A percentile compares a stretch with the other conserved stretches of the same genome.
Conservation (phyloP, 345 rosid genomes). For the Euclidium syriacum region DNA sequence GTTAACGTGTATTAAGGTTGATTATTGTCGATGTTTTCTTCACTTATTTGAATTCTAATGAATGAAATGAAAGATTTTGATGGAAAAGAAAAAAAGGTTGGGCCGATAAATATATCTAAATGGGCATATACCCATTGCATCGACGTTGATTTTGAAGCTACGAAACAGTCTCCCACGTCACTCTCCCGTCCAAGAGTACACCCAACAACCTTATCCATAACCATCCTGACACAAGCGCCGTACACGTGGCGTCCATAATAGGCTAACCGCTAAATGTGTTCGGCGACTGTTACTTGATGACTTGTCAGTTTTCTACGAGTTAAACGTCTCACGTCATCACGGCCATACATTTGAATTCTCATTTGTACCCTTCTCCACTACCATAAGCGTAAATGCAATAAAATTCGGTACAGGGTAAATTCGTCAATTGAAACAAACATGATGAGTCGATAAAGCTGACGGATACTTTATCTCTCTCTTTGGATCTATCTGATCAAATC, state of each 20-base stretch:
- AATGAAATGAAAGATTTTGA: too few relatives aligned
- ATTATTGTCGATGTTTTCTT: too few relatives aligned
- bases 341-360: neutral
- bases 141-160: neutral
- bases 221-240: slow-evolving; percentile 1
- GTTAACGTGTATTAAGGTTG: too few relatives aligned
- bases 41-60: too few relatives aligned
- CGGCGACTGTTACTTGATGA: slow-evolving; percentile 25
- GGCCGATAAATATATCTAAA: neutral
- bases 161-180: neutral
- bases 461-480: neutral
- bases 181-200: neutral
- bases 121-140: neutral
- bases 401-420: neutral
- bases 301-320: slow-evolving; percentile 14
- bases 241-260: slow-evolving; percentile 22
- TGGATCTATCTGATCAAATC: slow-evolving; percentile 19
- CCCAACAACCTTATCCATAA: slow-evolving; percentile 10
- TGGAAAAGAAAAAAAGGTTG: neutral
- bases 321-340: slow-evolving; percentile 6
- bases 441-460: neutral
- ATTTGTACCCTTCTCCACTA: neutral
- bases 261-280: neutral
- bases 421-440: neutral
- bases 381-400: neutral